Conservation (phyloP, 2,329 filamentous ascomycete genomes). For the Pseudohalonectria lignicola region DNA sequence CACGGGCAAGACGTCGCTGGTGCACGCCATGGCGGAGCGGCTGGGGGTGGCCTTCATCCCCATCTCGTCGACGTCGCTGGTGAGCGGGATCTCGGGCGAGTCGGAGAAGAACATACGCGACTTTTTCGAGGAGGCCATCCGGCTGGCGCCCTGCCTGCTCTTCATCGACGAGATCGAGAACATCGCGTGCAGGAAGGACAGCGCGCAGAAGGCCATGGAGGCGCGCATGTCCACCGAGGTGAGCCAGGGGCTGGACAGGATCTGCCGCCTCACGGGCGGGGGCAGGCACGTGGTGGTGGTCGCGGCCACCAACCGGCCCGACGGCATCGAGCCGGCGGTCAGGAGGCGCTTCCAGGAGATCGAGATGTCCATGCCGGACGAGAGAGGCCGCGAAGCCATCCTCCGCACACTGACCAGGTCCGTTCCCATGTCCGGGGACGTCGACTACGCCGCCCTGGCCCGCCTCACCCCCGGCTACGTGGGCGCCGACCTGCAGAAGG, state of each 20-base stretch:
- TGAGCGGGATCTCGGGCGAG: slow-evolving; percentile 81
- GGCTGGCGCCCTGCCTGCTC: slow-evolving; percentile 75
- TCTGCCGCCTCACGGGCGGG: slow-evolving; percentile 59
- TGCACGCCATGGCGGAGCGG: slow-evolving; percentile 66
- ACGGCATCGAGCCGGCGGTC: slow-evolving; percentile 70
- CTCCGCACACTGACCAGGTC: slow-evolving; percentile 60
- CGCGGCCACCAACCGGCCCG: slow-evolving; percentile 81
- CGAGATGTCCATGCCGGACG: slow-evolving; percentile 78
- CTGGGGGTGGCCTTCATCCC: slow-evolving; percentile 70
- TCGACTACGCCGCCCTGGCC: slow-evolving; percentile 65
- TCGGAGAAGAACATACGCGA: slow-evolving; percentile 80
- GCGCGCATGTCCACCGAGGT: slow-evolving; percentile 78
- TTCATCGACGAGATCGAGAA: slow-evolving; percentile 91
- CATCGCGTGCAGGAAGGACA: slow-evolving; percentile 78
- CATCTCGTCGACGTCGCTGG: slow-evolving; percentile 70
- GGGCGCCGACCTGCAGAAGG: slow-evolving; percentile 70
- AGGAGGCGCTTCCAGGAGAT: slow-evolving; percentile 71
- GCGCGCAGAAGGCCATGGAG: slow-evolving; percentile 78
- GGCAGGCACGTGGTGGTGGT: slow-evolving; percentile 81
- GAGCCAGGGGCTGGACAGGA: slow-evolving; percentile 74
- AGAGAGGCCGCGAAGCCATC: slow-evolving; percentile 67
- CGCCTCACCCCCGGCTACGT: slow-evolving; percentile 88
- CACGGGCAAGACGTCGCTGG: slow-evolving; percentile 78
- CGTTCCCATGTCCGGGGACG: slow-evolving; percentile 51
- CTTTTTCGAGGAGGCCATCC: slow-evolving; percentile 78